Evolutionary conservation across 163 green algal species (phyloP).

Genomic region (Scenedesmus sp.): DNA sequence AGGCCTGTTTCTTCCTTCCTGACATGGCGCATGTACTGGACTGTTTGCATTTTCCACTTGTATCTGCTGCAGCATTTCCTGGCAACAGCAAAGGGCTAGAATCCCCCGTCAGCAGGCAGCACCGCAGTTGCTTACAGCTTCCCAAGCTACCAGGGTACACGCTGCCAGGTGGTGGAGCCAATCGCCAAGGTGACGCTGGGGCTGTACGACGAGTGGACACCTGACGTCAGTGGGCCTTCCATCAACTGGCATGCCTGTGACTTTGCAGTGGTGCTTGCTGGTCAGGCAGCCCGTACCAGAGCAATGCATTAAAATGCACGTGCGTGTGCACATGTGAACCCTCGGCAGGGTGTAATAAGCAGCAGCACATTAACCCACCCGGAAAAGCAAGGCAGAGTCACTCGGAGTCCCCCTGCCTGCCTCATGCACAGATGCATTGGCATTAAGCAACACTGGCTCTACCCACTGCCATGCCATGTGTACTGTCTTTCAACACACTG

Average conservation of each 20-base stretch:
- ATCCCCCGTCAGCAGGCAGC: not conserved
- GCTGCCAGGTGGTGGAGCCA: not conserved
- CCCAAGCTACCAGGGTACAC: not conserved
- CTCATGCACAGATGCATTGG: too few relatives aligned
- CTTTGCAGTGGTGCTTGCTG: not conserved
- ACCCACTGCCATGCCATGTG: too few relatives aligned
- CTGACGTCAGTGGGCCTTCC: constrained; percentile 4
- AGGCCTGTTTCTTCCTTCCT: constrained; percentile 24
- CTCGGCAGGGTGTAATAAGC: not conserved
- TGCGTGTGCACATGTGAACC: not conserved
- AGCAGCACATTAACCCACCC: too few relatives aligned
- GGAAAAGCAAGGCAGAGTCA: too few relatives aligned
- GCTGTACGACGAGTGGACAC: not conserved
- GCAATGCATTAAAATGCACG: not conserved
- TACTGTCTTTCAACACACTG: too few relatives aligned
- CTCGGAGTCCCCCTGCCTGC: too few relatives aligned
- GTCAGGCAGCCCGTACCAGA: not conserved
- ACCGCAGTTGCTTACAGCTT: not conserved
- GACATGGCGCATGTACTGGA: constrained; percentile 5
- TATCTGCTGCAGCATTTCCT: not conserved
- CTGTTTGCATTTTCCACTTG: not conserved
- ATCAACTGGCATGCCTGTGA: not conserved
- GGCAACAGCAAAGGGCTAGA: constrained; percentile 11
- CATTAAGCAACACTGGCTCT: too few relatives aligned
- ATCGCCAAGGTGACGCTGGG: not conserved